Conservation (phyloP, 2,329 filamentous ascomycete genomes). For the Gaeumannomyces sp. region DNA sequence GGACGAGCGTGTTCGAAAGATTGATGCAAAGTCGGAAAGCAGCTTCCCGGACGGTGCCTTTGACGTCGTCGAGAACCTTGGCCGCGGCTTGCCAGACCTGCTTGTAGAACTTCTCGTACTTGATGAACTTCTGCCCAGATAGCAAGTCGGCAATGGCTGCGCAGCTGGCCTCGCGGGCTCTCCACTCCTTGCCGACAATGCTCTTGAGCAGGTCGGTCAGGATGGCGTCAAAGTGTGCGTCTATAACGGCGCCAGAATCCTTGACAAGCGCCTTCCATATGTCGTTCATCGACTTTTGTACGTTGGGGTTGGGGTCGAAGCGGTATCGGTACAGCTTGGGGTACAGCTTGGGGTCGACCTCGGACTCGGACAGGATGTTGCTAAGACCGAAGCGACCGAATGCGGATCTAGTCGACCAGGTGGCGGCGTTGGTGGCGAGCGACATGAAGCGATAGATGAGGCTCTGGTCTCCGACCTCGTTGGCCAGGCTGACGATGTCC, state of each 20-base stretch:
- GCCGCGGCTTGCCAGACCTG: constrained; percentile 82
- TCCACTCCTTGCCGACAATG: constrained; percentile 87
- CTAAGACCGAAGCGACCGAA: constrained; percentile 93
- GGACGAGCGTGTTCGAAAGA: constrained; percentile 77
- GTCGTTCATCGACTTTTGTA: constrained; percentile 91
- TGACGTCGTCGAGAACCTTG: constrained; percentile 93
- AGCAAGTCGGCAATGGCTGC: constrained; percentile 83
- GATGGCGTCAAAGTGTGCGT: constrained; percentile 80
- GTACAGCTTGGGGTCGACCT: constrained; percentile 87
- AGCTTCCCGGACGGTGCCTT: constrained; percentile 76
- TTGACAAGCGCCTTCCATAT: constrained; percentile 98
- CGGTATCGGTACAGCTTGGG: constrained; percentile 91
- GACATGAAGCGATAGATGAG: constrained; percentile 99
- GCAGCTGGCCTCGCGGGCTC: constrained; percentile 86
- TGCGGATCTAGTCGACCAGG: constrained; percentile 94
- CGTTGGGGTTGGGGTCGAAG: constrained; percentile 91
- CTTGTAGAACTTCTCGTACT: constrained; percentile 78
- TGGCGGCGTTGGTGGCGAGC: constrained; percentile 87
- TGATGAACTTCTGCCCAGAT: constrained; percentile 66
- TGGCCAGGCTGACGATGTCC: constrained; percentile 91
- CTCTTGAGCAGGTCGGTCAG: constrained; percentile 81
- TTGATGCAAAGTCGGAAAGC: constrained; percentile 77
- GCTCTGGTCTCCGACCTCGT: constrained; percentile 91
- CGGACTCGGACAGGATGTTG: constrained; percentile 82
- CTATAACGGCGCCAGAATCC: constrained; percentile 69